Base-by-base conservation (phyloP, 257 asterid genomes). In the Gentiana straminea region DNA sequence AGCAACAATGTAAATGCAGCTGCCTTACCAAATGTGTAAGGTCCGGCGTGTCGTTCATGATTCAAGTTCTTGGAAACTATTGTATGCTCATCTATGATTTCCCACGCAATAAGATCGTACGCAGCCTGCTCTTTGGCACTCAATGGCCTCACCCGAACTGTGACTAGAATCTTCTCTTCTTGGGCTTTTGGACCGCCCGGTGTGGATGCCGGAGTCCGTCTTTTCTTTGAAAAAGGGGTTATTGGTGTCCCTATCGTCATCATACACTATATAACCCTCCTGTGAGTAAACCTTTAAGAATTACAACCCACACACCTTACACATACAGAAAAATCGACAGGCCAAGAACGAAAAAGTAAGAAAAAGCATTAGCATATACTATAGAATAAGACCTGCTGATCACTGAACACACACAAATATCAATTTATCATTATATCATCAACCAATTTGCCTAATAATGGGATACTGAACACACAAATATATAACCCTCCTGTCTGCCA, bases 41-140 rank as follows among this genome's bases (percentile, higher is more conserved):
- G 73, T 54, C 95, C 98, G 0, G 67, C 68, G 59, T 69, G 79
- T 67, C 97, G 67, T 37, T 92, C 98, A 58, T 92, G 94, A 41
- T 71, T 74, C 49, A 88, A 67, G 70, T 84, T 87, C 84, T 85
- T 92, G 1, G 97, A 88, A 45, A 75, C 82, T 49, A 92, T 83
- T 47, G 85, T 78, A 46, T 75, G 73, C 52, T 80, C 81, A 78
- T 83, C 82, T 6, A 58, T 45, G 54, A 88, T 61, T 15, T 92
- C 97, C 98, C 97, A 92, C 32, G 97, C 88, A 7, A 87, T 72
- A 52, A 92, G 86, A 70, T 92, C 97, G 61, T 92, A 87, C 1
- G 84, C 74, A 33, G 97, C 89, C 61, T 80, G 71, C 81, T 92
- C 98, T 65, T 74, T 92, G 0, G 97, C 61, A 74, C 82, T 88